Percentiles rank a stretch among this genome's conserved stretches.
Conservation (phyloP, 2,329 filamentous ascomycete species). For the Emmonsia crescens region DNA sequence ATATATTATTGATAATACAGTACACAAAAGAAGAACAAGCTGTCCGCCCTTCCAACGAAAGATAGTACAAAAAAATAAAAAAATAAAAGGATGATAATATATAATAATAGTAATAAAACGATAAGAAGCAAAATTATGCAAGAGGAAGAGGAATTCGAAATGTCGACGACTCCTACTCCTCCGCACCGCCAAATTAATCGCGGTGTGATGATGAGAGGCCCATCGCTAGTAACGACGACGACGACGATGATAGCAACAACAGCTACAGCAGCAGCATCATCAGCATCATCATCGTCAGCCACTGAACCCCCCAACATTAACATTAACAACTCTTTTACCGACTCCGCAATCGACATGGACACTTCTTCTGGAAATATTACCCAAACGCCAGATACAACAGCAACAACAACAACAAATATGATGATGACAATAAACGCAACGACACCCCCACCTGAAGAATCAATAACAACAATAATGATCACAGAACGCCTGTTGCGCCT, state of each 20-base stretch:
- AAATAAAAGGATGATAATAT: neutral
- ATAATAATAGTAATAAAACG: neutral
- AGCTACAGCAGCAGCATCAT: neutral
- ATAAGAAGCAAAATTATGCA: neutral
- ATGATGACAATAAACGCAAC: conserved; percentile 6
- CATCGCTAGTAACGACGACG: neutral
- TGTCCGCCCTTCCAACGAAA: neutral
- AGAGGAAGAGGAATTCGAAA: neutral
- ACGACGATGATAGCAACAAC: neutral
- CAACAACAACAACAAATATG: conserved; percentile 7
- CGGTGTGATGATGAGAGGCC: neutral
- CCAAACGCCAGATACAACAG: conserved; percentile 17
- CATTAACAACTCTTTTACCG: conserved; percentile 16
- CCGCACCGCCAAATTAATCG: neutral
- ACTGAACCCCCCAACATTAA: neutral
- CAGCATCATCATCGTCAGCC: neutral
- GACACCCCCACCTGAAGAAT: neutral
- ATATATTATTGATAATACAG: no score
- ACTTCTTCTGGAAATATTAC: neutral
- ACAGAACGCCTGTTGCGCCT: conserved; percentile 27
- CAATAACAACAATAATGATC: conserved; percentile 14
- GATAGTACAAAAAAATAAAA: neutral
- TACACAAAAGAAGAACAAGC: neutral
- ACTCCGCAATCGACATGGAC: conserved; percentile 20
- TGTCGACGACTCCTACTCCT: neutral